These are phyloP conservation scores for Amanita subjunquillea DNA, from an alignment of 768 basidiomycete species.

Conservation along the genomic window DNA sequence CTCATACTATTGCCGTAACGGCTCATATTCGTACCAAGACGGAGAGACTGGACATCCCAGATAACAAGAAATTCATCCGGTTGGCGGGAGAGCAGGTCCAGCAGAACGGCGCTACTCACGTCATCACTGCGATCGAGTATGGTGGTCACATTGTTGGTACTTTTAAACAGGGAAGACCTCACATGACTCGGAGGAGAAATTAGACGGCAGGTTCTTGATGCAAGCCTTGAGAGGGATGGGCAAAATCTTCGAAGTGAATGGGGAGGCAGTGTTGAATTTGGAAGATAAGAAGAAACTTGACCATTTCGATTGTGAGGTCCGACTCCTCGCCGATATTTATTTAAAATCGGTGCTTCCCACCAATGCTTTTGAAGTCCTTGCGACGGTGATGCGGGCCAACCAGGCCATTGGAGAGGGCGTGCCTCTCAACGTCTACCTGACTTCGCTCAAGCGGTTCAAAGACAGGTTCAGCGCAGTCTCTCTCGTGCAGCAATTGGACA, in stretches of 20 bases:
- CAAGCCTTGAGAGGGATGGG: conserved; percentile 5
- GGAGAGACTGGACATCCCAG: conserved; percentile 3
- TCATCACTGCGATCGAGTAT: conserved; percentile 10
- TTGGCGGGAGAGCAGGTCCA: background rate
- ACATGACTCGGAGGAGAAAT: background rate
- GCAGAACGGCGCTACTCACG: conserved; percentile 8
- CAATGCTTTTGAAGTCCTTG: conserved; percentile 7
- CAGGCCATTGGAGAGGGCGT: conserved; percentile 9
- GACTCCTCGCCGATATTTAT: background rate
- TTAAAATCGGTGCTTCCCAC: conserved; percentile 5
- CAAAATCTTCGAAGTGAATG: conserved; percentile 5
- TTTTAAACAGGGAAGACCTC: conserved; percentile 5
- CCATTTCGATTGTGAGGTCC: background rate
- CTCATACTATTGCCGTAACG: conserved; percentile 4
- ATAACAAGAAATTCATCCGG: background rate
- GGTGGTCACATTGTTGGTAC: conserved; percentile 10
- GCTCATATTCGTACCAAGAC: conserved; percentile 5
- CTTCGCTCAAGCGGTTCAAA: conserved; percentile 8
- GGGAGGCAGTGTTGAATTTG: background rate
- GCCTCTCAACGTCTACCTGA: conserved; percentile 8
- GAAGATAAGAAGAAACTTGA: background rate
- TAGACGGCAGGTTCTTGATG: background rate
- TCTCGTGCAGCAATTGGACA: conserved; percentile 2
- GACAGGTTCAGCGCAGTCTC: conserved; percentile 1
- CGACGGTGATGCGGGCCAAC: conserved; percentile 6